Base-by-base conservation (phyloP, 345 rosid species). In the Linum tenue region DNA sequence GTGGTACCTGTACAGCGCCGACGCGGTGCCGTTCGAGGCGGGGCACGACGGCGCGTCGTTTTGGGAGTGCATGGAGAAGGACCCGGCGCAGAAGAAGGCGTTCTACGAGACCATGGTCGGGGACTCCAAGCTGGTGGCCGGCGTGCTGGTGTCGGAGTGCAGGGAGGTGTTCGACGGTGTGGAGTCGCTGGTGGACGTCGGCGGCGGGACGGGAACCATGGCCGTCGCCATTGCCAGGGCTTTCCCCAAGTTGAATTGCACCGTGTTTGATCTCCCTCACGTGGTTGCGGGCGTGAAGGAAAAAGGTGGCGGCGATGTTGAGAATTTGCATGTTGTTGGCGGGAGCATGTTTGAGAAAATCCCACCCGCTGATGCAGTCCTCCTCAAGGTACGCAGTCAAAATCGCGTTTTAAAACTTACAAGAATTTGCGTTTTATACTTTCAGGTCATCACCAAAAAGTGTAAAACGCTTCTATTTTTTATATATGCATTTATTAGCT, bases 171-270 rank as follows among this genome's bases (percentile, higher is more conserved):
- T 70, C 14, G 61, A 71, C 8, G 73, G 71, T 4, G 12, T 73
- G 67, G 39, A 31, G 7, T 60, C 77, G 0, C 11, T 72, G 60
- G 76, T 69, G 42, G 77, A 78, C 55, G 76, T 69, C 3, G 75
- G 68, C 0, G 72, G 78, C 14, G 74, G 74, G 35, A 66, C 59
- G 0, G 78, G 76, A 65, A 43, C 68, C 5, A 2, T 70, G 12
- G 69, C 72, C n/a, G 71, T 31, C 56, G 6, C 14, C 5, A 60
- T 78, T 22, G 66, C 74, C 0, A 12, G 62, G n/a, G 53, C 62
- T 5, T 74, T 64, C 31, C 69, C 76, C 0, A 0, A 48, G 16
- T 12, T 72, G 57, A 37, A 74, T 1, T 71, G 73, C 60, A 62
- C 43, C 0, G 72, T 71, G 0, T 59, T 67, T 17, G 70, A 70